Evolutionary conservation across 2,329 filamentous ascomycete genomes (phyloP).

Genomic region (Hymenoscyphus fraxineus): DNA sequence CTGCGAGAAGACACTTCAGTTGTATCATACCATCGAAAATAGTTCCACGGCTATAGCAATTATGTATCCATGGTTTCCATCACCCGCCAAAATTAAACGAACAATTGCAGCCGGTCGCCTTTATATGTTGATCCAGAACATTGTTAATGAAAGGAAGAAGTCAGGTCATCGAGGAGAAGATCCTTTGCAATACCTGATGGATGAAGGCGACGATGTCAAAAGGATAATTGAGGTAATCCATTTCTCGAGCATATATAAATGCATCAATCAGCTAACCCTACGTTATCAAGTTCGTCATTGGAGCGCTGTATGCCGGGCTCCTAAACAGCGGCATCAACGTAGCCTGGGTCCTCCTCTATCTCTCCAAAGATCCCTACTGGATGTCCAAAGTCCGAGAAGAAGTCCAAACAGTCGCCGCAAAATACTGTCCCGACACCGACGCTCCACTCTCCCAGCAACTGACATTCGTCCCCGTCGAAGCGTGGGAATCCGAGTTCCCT

Average conservation of each 20-base stretch:
- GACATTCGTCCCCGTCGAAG: slow-evolving; percentile 44
- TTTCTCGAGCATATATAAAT: neutral
- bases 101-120: slow-evolving; percentile 9
- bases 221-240: slow-evolving; percentile 7
- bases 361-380: slow-evolving; percentile 47
- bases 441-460: slow-evolving; percentile 32
- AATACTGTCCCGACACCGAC: slow-evolving; percentile 35
- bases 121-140: slow-evolving; percentile 7
- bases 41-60: slow-evolving; percentile 4
- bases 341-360: slow-evolving; percentile 32
- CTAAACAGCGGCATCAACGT: slow-evolving; percentile 12
- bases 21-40: slow-evolving; percentile 7
- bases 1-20: slow-evolving; percentile 5
- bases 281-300: slow-evolving; percentile 6
- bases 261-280: neutral
- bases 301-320: slow-evolving; percentile 4
- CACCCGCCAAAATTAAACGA: slow-evolving; percentile 9
- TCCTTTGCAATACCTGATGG: slow-evolving; percentile 9
- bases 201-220: slow-evolving; percentile 1
- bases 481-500: slow-evolving; percentile 54
- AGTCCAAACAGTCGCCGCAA: slow-evolving; percentile 43
- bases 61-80: slow-evolving; percentile 9
- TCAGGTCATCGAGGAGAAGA: slow-evolving; percentile 8
- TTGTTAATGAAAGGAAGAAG: slow-evolving; percentile 5
- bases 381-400: slow-evolving; percentile 43